Percentiles rank a stretch among this genome's conserved stretches.
These are phyloP conservation scores for Trichoderma sp. DNA, from an alignment of 2,329 filamentous ascomycete genomes.

Conservation along the genomic window DNA sequence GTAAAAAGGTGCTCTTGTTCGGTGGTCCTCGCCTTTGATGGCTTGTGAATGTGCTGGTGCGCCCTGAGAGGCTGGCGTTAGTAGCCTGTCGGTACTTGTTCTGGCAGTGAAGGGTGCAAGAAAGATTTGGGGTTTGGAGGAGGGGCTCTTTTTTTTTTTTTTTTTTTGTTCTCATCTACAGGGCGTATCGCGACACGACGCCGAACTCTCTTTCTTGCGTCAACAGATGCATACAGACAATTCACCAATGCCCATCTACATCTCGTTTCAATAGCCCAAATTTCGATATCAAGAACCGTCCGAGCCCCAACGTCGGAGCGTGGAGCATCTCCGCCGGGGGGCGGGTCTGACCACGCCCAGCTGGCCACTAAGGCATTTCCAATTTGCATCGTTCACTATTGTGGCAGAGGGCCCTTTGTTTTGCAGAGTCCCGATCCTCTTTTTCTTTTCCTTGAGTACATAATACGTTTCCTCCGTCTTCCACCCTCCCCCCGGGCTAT, in stretches of 20 bases:
- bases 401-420: conserved; percentile 6
- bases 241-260: background rate
- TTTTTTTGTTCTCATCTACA: background rate
- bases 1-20: background rate
- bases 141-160: background rate
- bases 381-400: conserved; percentile 27
- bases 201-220: background rate
- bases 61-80: background rate
- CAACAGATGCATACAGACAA: background rate
- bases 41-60: background rate
- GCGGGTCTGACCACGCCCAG: conserved; percentile 19
- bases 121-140: background rate
- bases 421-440: conserved; percentile 4
- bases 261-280: background rate
- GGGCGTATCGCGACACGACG: background rate
- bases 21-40: too few relatives aligned
- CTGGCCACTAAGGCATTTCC: conserved; percentile 27
- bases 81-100: background rate
- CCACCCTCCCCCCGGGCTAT: conserved; percentile 18
- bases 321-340: conserved; percentile 17
- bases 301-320: background rate
- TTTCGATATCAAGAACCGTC: conserved; percentile 5
- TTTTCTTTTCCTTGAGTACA: background rate
- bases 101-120: background rate
- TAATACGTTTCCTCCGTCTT: conserved; percentile 23